A percentile compares a stretch with the other conserved stretches of the same genome.
Evolutionary conservation across 805 yeast species (phyloP).

Genomic region (Candida chauliodis): DNA sequence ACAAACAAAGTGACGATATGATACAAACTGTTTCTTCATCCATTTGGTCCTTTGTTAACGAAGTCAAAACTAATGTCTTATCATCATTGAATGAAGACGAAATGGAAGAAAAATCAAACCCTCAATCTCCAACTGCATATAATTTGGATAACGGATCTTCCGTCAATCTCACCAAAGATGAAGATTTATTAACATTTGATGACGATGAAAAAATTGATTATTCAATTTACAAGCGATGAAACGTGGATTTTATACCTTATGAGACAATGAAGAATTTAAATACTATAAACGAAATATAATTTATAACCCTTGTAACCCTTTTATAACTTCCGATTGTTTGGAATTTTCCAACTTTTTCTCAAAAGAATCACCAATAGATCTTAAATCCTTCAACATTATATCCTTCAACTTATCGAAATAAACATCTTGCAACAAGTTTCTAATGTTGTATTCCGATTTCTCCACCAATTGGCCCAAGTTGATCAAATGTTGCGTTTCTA

Average conservation of each 20-base stretch:
- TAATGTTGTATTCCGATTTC: constrained; percentile 80
- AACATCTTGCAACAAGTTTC: constrained; percentile 87
- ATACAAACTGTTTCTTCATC: constrained; percentile 38
- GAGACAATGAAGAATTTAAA: too few relatives aligned
- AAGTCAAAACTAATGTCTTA: constrained; percentile 33
- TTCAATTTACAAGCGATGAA: constrained; percentile 18
- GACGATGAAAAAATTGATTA: constrained; percentile 23
- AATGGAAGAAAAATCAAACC: background rate
- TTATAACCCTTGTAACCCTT: constrained; percentile 35
- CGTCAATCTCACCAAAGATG: constrained; percentile 13
- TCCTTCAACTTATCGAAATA: constrained; percentile 94
- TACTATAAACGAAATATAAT: too few relatives aligned
- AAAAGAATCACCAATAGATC: constrained; percentile 34
- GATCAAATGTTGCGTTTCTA: constrained; percentile 69
- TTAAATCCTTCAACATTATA: constrained; percentile 52
- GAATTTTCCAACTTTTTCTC: constrained; percentile 27
- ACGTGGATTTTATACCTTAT: background rate
- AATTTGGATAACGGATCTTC: constrained; percentile 27
- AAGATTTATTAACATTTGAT: constrained; percentile 1
- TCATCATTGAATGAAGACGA: constrained; percentile 21
- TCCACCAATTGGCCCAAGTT: constrained; percentile 85
- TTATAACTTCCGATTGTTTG: constrained; percentile 34
- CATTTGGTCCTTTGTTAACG: constrained; percentile 43
- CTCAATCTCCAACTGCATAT: constrained; percentile 9
- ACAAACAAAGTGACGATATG: constrained; percentile 29